Evolutionary conservation across 2,329 filamentous ascomycete genomes (phyloP), one percentile per base, ranked within the genome.

Genomic region (Pleomassaria siparia): DNA sequence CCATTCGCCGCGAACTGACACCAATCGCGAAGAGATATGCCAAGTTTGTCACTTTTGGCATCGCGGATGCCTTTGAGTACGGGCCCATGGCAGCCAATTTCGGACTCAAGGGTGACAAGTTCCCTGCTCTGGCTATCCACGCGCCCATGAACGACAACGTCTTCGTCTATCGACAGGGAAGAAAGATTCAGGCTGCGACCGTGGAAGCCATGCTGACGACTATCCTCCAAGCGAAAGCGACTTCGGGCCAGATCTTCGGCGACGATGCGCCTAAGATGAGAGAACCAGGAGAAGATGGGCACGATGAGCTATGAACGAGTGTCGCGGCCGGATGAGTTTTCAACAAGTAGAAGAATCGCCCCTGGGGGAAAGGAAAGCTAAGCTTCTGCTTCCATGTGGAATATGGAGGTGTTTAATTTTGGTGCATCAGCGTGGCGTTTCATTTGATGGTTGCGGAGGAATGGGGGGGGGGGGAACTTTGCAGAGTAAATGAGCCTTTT

Each of bases 111-210:
- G 42, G 50, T 11, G 37, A 45, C 13, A 36, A 5, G 16, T 50
- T 50, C 21, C 53, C 53, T 2, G 50, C 48, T 2, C n/a, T 61
- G 10, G 58, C 44, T 12, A 46, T 60, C 13, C 59, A 62, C 48
- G 57, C 58, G 6, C 56, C 57, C 10, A 41, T 52, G 40, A 60
- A 62, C 25, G 58, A 60, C 35, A 36, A 62, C 22, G 43, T 59
- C 13, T 62, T 62, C 46, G 11, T 18, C 2, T 60, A 57, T 43
- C 42, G 35, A 21, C 46, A 54, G 37, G 53, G 53, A 20, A 58
- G 43, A 42, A 43, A 32, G 35, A 50, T 62, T 15, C 20, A 35
- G 9, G 46, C 32, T 11, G 4, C 5, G 1, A 29, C 16, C 2
- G 53, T 58, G 10, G 59, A 60, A 37, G 44, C 25, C 9, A 60